Evolutionary conservation across 441 rosid species (phyloP).

Genomic region (Croton setiger): DNA sequence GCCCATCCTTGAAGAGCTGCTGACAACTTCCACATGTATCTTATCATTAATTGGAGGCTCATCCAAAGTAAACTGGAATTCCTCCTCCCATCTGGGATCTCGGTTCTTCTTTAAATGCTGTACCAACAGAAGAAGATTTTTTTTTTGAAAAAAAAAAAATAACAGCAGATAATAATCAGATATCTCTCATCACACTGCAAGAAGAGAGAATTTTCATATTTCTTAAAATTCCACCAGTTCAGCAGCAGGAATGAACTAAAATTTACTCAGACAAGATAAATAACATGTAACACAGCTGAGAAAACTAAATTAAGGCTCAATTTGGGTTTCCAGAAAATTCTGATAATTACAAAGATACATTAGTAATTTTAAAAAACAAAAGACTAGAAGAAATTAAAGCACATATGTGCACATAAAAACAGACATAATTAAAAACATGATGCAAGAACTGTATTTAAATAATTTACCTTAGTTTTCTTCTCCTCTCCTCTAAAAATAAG

Average conservation of each 20-base stretch:
- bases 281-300: not conserved
- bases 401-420: not conserved
- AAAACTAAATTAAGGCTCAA: not conserved
- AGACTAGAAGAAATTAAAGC: no score
- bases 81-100: constrained; percentile 97
- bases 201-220: not conserved
- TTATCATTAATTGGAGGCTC: constrained; percentile 77
- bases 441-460: not conserved
- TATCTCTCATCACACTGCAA: not conserved
- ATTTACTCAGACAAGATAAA: not conserved
- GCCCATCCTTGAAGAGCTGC: constrained; percentile 75
- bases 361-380: not conserved
- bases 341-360: not conserved
- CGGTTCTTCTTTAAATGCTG: constrained; percentile 83
- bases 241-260: constrained; percentile 3
- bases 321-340: not conserved
- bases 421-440: not conserved
- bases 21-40: constrained; percentile 79
- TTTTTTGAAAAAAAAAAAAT: no score
- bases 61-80: constrained; percentile 65
- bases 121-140: constrained; percentile 13
- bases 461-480: constrained; percentile 72
- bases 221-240: not conserved
- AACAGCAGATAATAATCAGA: constrained; percentile 9
- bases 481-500: constrained; percentile 82